Evolutionary conservation across 805 yeast genomes (phyloP).

Genomic region (Teunomyces tritomae): DNA sequence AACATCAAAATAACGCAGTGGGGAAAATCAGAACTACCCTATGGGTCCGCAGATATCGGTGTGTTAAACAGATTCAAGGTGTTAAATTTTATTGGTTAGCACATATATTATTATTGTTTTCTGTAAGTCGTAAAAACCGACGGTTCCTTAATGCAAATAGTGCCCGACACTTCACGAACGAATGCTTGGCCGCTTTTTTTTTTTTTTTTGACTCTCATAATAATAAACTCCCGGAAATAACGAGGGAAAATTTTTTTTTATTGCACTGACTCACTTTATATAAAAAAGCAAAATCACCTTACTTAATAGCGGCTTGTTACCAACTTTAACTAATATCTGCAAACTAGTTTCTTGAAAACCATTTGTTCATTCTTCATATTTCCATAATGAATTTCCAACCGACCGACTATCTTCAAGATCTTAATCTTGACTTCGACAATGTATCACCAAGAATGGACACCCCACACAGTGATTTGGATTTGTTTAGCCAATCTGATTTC

Average conservation of each 20-base stretch:
- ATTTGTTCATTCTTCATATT: not conserved
- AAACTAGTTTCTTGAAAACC: not conserved
- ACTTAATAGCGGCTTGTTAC: not conserved
- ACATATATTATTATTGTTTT: not conserved
- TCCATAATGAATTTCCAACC: slow-evolving; percentile 39
- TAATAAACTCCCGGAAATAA: not conserved
- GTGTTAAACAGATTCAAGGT: too few species aligned
- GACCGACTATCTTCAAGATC: slow-evolving; percentile 38
- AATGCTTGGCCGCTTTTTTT: not conserved
- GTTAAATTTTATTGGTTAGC: too few species aligned
- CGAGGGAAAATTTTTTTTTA: not conserved
- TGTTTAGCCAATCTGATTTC: slow-evolving; percentile 39
- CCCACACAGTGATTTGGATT: slow-evolving; percentile 32
- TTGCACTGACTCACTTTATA: slow-evolving; percentile 1
- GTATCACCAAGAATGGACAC: slow-evolving; percentile 18
- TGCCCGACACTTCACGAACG: not conserved
- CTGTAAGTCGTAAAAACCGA: not conserved
- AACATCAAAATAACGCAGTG: too few species aligned
- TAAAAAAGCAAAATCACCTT: not conserved
- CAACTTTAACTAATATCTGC: not conserved
- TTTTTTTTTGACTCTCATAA: not conserved
- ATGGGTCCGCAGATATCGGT: too few species aligned
- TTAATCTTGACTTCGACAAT: slow-evolving; percentile 38
- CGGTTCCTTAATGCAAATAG: not conserved
- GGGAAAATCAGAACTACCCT: too few species aligned